Evolutionary conservation across 148 eudicot genomes (phyloP).

Genomic region (Agrostemma githago): DNA sequence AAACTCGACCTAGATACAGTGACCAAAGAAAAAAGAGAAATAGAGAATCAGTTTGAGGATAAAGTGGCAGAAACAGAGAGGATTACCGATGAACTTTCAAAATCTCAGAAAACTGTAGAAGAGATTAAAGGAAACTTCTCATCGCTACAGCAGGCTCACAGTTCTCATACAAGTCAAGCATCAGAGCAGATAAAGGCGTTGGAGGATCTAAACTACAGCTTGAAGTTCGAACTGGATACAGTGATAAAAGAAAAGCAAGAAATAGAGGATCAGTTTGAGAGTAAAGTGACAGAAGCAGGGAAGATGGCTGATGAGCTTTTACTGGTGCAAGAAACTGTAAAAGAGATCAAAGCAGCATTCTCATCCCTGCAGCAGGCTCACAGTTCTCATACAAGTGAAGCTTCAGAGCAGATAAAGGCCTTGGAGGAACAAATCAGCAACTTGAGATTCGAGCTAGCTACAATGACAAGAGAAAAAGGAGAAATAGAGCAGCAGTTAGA

Average conservation of each 20-base stretch:
- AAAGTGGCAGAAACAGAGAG: slow-evolving; percentile 33
- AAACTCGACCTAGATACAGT: slow-evolving; percentile 41
- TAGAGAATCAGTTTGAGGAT: slow-evolving; percentile 30
- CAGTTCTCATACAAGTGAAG: slow-evolving; percentile 27
- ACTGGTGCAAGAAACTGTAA: not conserved
- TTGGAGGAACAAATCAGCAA: slow-evolving; percentile 26
- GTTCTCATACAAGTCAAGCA: slow-evolving; percentile 30
- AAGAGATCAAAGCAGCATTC: slow-evolving; percentile 22
- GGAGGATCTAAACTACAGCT: slow-evolving; percentile 27
- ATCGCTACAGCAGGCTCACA: slow-evolving; percentile 34
- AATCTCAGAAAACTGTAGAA: slow-evolving; percentile 32
- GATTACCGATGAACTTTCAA: slow-evolving; percentile 29
- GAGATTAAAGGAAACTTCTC: slow-evolving; percentile 30
- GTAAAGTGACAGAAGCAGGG: slow-evolving; percentile 25
- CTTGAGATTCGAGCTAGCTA: slow-evolving; percentile 34
- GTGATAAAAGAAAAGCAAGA: slow-evolving; percentile 36
- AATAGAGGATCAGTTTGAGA: slow-evolving; percentile 29
- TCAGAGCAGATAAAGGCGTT: slow-evolving; percentile 28
- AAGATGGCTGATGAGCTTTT: slow-evolving; percentile 22
- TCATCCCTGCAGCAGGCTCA: slow-evolving; percentile 33
- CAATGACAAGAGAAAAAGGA: not conserved
- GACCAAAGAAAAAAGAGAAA: slow-evolving; percentile 32
- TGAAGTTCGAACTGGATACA: slow-evolving; percentile 40
- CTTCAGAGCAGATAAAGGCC: slow-evolving; percentile 30
- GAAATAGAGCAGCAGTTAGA: not conserved